Base-by-base conservation (phyloP, 164 flowering plant species). In the Berberis vulgaris region DNA sequence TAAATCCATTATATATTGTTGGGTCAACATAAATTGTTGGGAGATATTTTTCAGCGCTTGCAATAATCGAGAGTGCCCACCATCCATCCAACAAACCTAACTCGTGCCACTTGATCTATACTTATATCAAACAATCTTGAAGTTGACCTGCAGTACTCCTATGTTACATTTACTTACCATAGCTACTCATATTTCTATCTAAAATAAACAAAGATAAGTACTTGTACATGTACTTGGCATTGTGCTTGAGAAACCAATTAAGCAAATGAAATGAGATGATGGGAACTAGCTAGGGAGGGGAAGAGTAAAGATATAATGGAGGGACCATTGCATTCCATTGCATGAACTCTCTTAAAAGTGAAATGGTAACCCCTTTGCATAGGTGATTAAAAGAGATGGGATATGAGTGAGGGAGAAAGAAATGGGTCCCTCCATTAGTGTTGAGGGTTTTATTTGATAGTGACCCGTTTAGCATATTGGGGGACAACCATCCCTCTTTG, bases 401-500 rank as follows among this genome's bases (percentile, higher is more conserved):
- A 62, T 45, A 57, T 52, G 6, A 38, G 11, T 11, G 60, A 57
- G 54, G 41, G 43, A 70, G 57, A 72, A 60, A 60, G 60, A 6
- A 5, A 12, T 8, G 74, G 76, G 72, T 4, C 78, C 78, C 77
- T 58, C 72, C 76, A 77, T 61, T 70, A 57, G 52, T 54, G 67
- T 12, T 11, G 47, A 54, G 59, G 71, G 67, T 57, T 65, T 74
- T 68, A 67, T 69, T 72, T 75, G 81, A 79, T 70, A 40, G 60
- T 5, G 80, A 79, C 82, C 57, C 46, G 40, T 76, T 74, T 77
- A 63, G 82, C 72, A 77, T 79, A 76, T 76, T 72, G 65, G 66
- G 64, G 52, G 82, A 79, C 82, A 79, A 38, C 56, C 64, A 63
- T 50, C 45, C 44, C 43, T 63, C 63, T 69, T 50, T 69, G 63